Base-by-base conservation (phyloP, 345 rosid species). In the Pistacia atlantica region DNA sequence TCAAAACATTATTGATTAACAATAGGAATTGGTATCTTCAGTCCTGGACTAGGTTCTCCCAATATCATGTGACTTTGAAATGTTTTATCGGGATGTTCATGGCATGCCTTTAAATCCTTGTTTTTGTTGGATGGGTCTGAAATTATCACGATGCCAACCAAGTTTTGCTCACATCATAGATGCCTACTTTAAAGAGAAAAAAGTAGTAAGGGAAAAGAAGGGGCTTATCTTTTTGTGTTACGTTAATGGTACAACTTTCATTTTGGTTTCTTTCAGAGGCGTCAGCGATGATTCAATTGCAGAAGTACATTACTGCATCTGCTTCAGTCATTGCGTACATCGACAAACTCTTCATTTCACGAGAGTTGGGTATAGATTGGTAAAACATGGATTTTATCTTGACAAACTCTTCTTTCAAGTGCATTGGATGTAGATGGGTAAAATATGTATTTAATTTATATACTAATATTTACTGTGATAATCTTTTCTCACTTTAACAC, bases 311-410 rank as follows among this genome's bases (percentile, higher is more conserved):
- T 4, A 76, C 81, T 52, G 80, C 98, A 38, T 90, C 93, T 0
- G 86, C 80, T 1, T 86, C 90, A 0, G 83, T 95, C 63, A 91
- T 93, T 75, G 68, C 81, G 16, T 90, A 90, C 81, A 81, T 95
- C 48, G 90, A 95, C 77, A 83, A 85, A 69, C 92, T 93, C 75
- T 95, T 87, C 78, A 83, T 56, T 60, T 85, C 93, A 38, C 91
- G 89, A 83, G 83, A 87, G 69, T 81, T 95, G 65, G 99, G 99
- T 69, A 20, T 87, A 69, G 99, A 95, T 86, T 92, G 99, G 99
- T 93, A 77, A 88, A 82, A 63, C 69, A 46, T 69, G 33, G 69
- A 35, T 33, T 55, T 13, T 14, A 20, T 11, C 4, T 16, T 18
- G 18, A 18, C 18, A 86, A 71, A 91, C 92, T 74, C 93, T 87